Percentiles rank a stretch among this genome's conserved stretches.
Conservation (phyloP, 2,329 filamentous ascomycete species). For the Penicillium sp. region DNA sequence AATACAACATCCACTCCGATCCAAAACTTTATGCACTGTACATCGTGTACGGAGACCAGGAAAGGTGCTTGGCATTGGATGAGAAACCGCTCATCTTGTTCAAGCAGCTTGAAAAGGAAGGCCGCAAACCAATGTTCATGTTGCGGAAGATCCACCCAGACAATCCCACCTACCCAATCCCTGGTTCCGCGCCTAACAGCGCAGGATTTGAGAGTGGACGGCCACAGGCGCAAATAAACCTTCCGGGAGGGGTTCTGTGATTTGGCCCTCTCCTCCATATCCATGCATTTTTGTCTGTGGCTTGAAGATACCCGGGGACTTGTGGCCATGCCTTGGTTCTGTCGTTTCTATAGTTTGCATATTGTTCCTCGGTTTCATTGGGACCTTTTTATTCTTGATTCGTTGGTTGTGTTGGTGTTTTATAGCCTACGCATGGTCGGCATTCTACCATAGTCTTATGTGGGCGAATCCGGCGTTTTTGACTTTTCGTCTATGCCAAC, state of each 20-base stretch:
- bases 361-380: constrained; percentile 5
- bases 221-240: constrained; percentile 21
- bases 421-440: background rate
- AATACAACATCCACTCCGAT: constrained; percentile 97
- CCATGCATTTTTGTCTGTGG: constrained; percentile 22
- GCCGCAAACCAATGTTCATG: constrained; percentile 99
- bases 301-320: constrained; percentile 33
- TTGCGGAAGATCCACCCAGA: constrained; percentile 69
- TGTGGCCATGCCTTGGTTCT: constrained; percentile 13
- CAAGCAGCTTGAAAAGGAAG: constrained; percentile 96
- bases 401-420: constrained; percentile 3
- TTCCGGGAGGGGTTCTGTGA: constrained; percentile 27
- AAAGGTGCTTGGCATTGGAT: constrained; percentile 87
- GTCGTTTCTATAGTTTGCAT: constrained; percentile 18
- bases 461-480: constrained; percentile 7
- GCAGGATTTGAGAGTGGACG: constrained; percentile 37
- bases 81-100: constrained; percentile 95
- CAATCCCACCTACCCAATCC: constrained; percentile 26
- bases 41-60: constrained; percentile 98
- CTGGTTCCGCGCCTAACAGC: constrained; percentile 39
- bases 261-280: background rate
- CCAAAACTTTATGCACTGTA: constrained; percentile 98
- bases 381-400: constrained; percentile 1
- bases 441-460: background rate
- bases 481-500: background rate